Evolutionary conservation across 2,329 filamentous ascomycete species (phyloP).

Genomic region (Pseudogymnoascus sp.): DNA sequence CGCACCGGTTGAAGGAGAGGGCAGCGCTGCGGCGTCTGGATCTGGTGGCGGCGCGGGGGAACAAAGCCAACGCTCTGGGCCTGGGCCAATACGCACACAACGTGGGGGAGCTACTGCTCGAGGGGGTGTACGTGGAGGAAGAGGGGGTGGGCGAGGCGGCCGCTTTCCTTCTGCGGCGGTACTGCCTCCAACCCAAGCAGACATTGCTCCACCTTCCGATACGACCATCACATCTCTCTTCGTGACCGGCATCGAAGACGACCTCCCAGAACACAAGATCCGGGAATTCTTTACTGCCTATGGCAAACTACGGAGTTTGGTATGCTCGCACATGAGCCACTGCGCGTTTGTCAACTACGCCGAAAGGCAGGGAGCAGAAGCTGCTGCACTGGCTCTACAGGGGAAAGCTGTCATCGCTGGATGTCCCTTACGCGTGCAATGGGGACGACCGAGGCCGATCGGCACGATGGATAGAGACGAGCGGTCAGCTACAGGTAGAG

Average conservation of each 20-base stretch:
- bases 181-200: constrained; percentile 71
- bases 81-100: constrained; percentile 72
- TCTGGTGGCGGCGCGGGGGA: constrained; percentile 31
- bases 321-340: constrained; percentile 95
- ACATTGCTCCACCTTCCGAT: constrained; percentile 79
- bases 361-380: constrained; percentile 75
- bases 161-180: constrained; percentile 65
- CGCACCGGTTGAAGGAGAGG: constrained; percentile 46
- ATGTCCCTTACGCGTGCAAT: constrained; percentile 81
- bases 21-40: constrained; percentile 30
- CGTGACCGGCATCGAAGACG: constrained; percentile 90
- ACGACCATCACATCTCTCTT: constrained; percentile 87
- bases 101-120: constrained; percentile 41
- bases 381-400: constrained; percentile 74
- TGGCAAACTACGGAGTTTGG: constrained; percentile 82
- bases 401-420: constrained; percentile 85
- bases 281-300: constrained; percentile 84
- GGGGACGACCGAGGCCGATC: constrained; percentile 86
- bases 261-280: constrained; percentile 85
- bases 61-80: constrained; percentile 42
- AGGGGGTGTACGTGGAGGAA: constrained; percentile 30
- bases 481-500: constrained; percentile 69
- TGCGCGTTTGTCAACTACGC: constrained; percentile 96
- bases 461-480: constrained; percentile 88
- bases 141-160: constrained; percentile 34